Evolutionary conservation across 2,329 filamentous ascomycete species (phyloP), one percentile per base, ranked within the genome.

Genomic region (Fusarium xyrophilum): DNA sequence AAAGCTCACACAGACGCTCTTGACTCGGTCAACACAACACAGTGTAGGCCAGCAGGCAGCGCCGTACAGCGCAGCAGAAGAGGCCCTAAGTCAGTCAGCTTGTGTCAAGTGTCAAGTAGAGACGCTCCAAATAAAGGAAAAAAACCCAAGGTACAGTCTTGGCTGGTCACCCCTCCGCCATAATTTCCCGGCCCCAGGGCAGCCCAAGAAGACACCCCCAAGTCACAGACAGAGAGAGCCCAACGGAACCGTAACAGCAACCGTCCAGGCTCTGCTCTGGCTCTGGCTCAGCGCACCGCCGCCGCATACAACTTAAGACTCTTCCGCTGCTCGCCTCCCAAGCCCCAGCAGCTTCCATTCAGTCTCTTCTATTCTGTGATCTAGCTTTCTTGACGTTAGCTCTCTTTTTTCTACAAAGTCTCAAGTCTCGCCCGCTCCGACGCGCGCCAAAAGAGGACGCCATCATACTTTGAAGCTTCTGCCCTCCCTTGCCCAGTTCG

Each of bases 171-270:
- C 60, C 65, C 70, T 73, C 69, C 67, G 65, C 60, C 71, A 73
- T 73, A 73, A 73, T 73, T 72, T 73, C 71, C 71, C 71, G 71
- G 63, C 65, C 68, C 65, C 66, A 40, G 38, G 21, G 14, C 40
- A 69, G 60, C 70, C 65, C 60, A 68, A 69, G 68, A 62, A 63
- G 57, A 36, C 30, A 21, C 35, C 56, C 69, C 57, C 68, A 40
- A 44, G 27, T 23, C 44, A 21, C 19, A 46, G 10, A 46, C 33
- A 35, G 42, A 21, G 14, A 46, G 44, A 54, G 59, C 46, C 56
- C 59, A 62, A 72, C 28, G 38, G 30, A 62, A 70, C 28, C 38
- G 30, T 28, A 55, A 35, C 28, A 39, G 23, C 48, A 53, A 25
- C 27, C 50, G 33, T 32, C 32, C 59, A 58, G 66, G 70, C 67